Evolutionary conservation across 768 basidiomycete species (phyloP), one percentile per base, ranked within the genome.

Genomic region (Leccinum olivaceopallidum): DNA sequence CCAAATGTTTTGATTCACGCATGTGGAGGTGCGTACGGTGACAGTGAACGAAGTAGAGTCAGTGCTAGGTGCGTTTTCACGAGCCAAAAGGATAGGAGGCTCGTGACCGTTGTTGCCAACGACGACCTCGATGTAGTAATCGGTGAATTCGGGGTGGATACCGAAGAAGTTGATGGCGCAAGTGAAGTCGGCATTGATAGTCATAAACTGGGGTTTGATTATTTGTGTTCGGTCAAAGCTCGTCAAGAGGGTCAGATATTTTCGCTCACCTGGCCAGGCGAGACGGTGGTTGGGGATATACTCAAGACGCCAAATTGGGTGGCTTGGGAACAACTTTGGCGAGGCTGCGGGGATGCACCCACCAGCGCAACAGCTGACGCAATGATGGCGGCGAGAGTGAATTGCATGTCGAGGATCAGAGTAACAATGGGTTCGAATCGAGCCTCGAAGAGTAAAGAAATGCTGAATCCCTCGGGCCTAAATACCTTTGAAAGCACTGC

Each of bases 61-160:
- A 24, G 6, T 13, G 22, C 42, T 44, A 18, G 48, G 48, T 49
- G 48, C 48, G 14, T 49, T 49, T 6, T 8, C 5, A 28, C 49
- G 49, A 16, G 5, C 9, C 53, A 73, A 54, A 39, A 73, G 69
- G 61, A 73, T 73, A 4, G 69, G 69, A 39, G 74, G 69, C 24
- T 73, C 74, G 26, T 67, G 2, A 20, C 74, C 72, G 32, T 67
- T 73, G 67, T 73, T 76, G 39, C 69, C 67, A 28, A 53, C 56
- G 9, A 73, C 67, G n/a, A 75, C 72, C 55, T 75, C 74, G n/a
- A 73, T 71, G 37, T 73, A 76, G 58, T 75, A 73, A 57, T 73
- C 72, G 59, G 65, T 73, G 60, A 54, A 73, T 59, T 64, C 48
- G 4, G 72, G 72, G 12, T 42, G 20, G n/a, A 53, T 22, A 10